A percentile compares a stretch with the other conserved stretches of the same genome.
phyloP scores from a whole-genome alignment of 768 basidiomycete species.

The Kockovaella imperatae region DNA sequence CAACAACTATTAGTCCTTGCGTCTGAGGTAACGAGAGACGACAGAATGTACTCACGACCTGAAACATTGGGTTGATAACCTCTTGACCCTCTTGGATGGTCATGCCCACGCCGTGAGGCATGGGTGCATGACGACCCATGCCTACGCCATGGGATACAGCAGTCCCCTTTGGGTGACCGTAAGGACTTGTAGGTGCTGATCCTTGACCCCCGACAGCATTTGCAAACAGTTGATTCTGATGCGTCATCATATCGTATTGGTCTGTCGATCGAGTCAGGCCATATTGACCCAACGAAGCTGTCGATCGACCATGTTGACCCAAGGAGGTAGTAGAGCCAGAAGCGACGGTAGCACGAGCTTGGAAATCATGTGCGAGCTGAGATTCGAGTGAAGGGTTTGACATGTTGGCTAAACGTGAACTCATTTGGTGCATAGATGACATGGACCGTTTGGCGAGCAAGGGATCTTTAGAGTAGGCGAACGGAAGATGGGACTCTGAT shows the following conservation, averaged over 20 bases:
- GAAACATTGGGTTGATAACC: slow-evolving; percentile 41
- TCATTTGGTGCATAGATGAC: slow-evolving; percentile 23
- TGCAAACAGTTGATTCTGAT: not conserved
- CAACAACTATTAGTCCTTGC: too few species aligned
- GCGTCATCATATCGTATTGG: not conserved
- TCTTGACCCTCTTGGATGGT: not conserved
- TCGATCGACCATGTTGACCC: slow-evolving; percentile 13
- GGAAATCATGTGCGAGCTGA: slow-evolving; percentile 44
- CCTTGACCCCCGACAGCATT: slow-evolving; percentile 11
- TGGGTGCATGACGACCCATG: slow-evolving; percentile 20
- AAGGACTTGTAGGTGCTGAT: slow-evolving; percentile 40
- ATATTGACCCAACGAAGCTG: not conserved
- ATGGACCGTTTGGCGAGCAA: slow-evolving; percentile 19
- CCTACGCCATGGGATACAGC: slow-evolving; percentile 36
- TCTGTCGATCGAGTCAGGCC: slow-evolving; percentile 1
- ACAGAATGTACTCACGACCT: slow-evolving; percentile 28
- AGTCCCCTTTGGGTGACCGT: slow-evolving; percentile 38
- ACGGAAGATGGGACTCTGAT: too few species aligned
- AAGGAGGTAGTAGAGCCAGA: slow-evolving; percentile 24
- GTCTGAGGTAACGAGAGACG: not conserved
- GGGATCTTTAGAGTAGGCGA: slow-evolving; percentile 7
- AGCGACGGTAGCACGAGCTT: slow-evolving; percentile 33
- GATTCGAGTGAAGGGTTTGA: slow-evolving; percentile 42
- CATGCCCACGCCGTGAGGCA: slow-evolving; percentile 3
- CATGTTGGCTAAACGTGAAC: slow-evolving; percentile 20